These are phyloP conservation scores for Esteya vermicola DNA, from an alignment of 2,329 filamentous ascomycete genomes.

Conservation along the genomic window DNA sequence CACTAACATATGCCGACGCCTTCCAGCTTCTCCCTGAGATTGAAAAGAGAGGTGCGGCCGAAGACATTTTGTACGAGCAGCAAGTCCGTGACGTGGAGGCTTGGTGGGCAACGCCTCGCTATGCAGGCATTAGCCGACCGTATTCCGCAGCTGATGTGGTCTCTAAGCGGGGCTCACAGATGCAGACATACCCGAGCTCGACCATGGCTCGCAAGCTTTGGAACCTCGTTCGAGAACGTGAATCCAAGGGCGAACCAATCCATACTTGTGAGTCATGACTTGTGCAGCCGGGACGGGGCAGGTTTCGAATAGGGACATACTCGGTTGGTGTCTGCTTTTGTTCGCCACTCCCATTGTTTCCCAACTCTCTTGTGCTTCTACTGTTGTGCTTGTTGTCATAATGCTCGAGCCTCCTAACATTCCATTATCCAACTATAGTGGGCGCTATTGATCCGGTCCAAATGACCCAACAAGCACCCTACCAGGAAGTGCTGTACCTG, in stretches of 20 bases:
- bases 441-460: constrained; percentile 97
- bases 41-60: constrained; percentile 63
- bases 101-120: constrained; percentile 84
- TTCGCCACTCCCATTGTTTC: no score
- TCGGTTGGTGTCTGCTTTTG: no score
- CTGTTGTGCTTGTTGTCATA: no score
- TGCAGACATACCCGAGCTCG: constrained; percentile 82
- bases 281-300: no score
- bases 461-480: constrained; percentile 94
- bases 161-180: constrained; percentile 77
- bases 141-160: constrained; percentile 87
- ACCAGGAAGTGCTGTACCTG: constrained; percentile 92
- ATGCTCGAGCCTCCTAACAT: no score
- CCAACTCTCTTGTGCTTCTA: no score
- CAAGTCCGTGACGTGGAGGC: constrained; percentile 74
- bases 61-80: constrained; percentile 73
- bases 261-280: constrained; percentile 59
- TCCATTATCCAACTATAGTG: no score
- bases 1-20: constrained; percentile 61
- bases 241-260: constrained; percentile 68
- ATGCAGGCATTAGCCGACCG: constrained; percentile 76
- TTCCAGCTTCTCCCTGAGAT: constrained; percentile 74
- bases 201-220: constrained; percentile 93
- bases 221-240: constrained; percentile 67
- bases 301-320: no score